A percentile compares a stretch with the other conserved stretches of the same genome.
Evolutionary conservation across 1,139 yeast species (phyloP).

Genomic region (Scheffersomyces illinoinensis): DNA sequence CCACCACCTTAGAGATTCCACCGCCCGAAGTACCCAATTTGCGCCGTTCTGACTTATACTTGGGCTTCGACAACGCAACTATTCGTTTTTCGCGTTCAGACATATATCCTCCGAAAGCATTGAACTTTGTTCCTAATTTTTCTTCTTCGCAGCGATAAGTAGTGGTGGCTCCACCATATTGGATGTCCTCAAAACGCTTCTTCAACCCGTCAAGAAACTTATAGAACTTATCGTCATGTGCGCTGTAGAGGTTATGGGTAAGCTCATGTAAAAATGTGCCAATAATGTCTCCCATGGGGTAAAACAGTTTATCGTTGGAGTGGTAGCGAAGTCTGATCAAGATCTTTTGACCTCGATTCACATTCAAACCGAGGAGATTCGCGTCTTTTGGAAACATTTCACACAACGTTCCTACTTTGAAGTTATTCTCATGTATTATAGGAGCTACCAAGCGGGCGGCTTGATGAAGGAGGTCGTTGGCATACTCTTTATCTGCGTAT

Average conservation of each 20-base stretch:
- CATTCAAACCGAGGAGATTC: constrained; percentile 75
- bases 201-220: constrained; percentile 61
- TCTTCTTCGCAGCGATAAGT: constrained; percentile 54
- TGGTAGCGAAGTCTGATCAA: constrained; percentile 69
- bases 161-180: constrained; percentile 43
- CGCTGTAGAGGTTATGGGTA: constrained; percentile 76
- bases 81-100: constrained; percentile 40
- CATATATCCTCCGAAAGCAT: constrained; percentile 17
- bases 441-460: constrained; percentile 70
- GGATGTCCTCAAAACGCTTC: constrained; percentile 56
- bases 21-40: constrained; percentile 24
- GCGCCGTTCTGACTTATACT: constrained; percentile 40
- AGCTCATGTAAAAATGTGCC: constrained; percentile 91
- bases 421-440: constrained; percentile 65
- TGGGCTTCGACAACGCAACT: constrained; percentile 36
- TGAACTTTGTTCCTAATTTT: constrained; percentile 43
- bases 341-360: constrained; percentile 79
- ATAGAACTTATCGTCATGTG: constrained; percentile 78
- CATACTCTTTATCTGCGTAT: constrained; percentile 56
- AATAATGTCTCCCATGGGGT: constrained; percentile 65
- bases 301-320: constrained; percentile 54
- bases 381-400: constrained; percentile 84
- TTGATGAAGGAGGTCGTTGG: constrained; percentile 58
- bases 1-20: constrained; percentile 4
- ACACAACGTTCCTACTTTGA: constrained; percentile 67